Evolutionary conservation across 495 filamentous ascomycete species (phyloP), one percentile per base, ranked within the genome.

Genomic region (Penicillium paxilli): DNA sequence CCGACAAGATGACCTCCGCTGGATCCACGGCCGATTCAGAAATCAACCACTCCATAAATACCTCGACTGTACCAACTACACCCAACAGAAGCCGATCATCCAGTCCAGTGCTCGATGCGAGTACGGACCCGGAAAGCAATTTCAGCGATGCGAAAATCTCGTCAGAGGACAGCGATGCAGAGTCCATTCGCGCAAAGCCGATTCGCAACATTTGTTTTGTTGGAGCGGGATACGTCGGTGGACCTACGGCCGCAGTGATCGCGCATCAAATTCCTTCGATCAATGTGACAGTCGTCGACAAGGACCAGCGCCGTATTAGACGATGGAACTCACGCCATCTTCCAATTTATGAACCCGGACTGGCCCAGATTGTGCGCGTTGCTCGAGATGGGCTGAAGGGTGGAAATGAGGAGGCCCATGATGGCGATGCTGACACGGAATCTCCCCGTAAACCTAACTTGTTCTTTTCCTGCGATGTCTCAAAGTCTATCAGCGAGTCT

Each of bases 201-300:
- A 72, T 86, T 24, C 73, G 73, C 49, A 88, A 79, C 40, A 76
- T 87, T 41, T 86, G 83, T 51, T 83, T 81, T 41, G 78, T 87
- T 22, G 83, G 84, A 26, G 84, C 84, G 54, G 84, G 84, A 51
- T 86, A 86, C 59, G 84, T 83, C 42, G 84, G 82, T 84, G 89
- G 88, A 2, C 89, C 89, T 25, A 90, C 89, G 4, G 85, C 86
- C 30, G 86, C 88, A 20, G 78, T 92, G 26, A 85, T 91, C 33
- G 89, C 89, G 14, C 79, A 81, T 55, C 81, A 89, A 45, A 89
- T 89, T 57, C 87, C 87, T 0, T 68, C 83, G 24, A 73, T 92
- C 40, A 67, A 72, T 22, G 86, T 92, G 32, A 87, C 80, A 7
- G 86, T 92, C 1, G 87, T 91, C 20, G 90, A 92, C 64, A 67